Percentiles rank a stretch among this genome's conserved stretches.
These are phyloP conservation scores for Aureobasidium sp. DNA, from an alignment of 2,329 filamentous ascomycete genomes.

Conservation along the genomic window DNA sequence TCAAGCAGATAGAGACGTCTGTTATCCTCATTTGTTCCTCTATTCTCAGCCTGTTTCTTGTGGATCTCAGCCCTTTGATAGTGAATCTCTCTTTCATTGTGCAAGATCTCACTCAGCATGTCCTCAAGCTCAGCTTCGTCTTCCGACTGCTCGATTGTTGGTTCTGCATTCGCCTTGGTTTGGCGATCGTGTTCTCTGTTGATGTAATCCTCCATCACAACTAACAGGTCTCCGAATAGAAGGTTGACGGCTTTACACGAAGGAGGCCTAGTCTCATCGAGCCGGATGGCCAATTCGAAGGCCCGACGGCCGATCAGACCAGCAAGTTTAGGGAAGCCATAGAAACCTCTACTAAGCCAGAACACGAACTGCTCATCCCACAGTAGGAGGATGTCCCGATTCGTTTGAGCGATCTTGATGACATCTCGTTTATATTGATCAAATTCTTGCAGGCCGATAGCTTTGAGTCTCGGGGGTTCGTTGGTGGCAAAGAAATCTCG, in stretches of 20 bases:
- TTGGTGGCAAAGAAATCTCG: neutral
- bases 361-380: neutral
- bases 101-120: neutral
- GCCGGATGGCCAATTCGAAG: neutral
- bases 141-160: neutral
- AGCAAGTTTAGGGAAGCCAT: neutral
- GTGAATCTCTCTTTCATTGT: neutral
- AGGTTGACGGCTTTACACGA: neutral
- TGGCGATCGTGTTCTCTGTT: neutral
- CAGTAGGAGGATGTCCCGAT: neutral
- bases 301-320: neutral
- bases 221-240: neutral
- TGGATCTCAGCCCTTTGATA: neutral
- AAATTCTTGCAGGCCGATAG: neutral
- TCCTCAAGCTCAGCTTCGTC: neutral
- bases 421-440: neutral
- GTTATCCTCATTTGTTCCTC: neutral
- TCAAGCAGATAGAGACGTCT: neutral
- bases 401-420: neutral
- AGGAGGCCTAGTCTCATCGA: neutral
- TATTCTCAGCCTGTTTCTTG: neutral
- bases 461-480: neutral
- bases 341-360: neutral
- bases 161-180: neutral
- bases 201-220: neutral